phyloP scores from a whole-genome alignment of 345 rosid species.

The Hibiscus mutabilis region DNA sequence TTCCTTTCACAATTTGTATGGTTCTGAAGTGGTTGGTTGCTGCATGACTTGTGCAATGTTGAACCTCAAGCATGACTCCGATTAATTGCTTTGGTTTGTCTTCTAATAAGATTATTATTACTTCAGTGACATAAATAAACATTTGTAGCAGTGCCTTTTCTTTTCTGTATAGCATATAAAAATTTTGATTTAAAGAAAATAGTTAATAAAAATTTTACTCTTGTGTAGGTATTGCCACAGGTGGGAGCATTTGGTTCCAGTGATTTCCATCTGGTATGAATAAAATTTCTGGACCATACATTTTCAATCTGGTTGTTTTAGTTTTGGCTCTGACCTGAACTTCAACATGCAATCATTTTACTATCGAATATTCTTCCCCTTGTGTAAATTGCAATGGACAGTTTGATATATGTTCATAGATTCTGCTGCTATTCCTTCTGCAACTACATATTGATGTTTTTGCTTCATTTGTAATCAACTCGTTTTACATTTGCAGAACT shows the following conservation, averaged over 20 bases:
- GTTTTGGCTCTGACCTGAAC: background rate
- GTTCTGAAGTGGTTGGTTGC: background rate
- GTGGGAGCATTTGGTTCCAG: conserved; percentile 65
- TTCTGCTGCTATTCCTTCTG: background rate
- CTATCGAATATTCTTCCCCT: no score
- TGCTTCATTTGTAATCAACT: conserved; percentile 6
- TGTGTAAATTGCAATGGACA: background rate
- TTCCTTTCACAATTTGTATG: background rate
- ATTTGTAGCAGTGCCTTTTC: background rate
- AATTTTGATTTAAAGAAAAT: background rate
- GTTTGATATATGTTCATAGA: background rate
- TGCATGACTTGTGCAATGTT: background rate
- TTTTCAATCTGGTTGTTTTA: background rate
- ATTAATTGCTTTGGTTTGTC: background rate
- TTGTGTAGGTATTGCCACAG: conserved; percentile 51
- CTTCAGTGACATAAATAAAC: background rate
- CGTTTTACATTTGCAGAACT: conserved; percentile 49
- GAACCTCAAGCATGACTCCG: conserved; percentile 3
- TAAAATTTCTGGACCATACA: conserved; percentile 5
- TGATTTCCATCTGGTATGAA: conserved; percentile 66
- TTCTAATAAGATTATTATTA: background rate
- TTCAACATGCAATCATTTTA: background rate
- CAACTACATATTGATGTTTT: background rate
- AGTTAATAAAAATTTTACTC: background rate
- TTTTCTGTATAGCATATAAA: background rate